Percentiles rank a stretch among this genome's conserved stretches.
Evolutionary conservation across 345 rosid species (phyloP).

Genomic region (Eucalyptus curtisii): DNA sequence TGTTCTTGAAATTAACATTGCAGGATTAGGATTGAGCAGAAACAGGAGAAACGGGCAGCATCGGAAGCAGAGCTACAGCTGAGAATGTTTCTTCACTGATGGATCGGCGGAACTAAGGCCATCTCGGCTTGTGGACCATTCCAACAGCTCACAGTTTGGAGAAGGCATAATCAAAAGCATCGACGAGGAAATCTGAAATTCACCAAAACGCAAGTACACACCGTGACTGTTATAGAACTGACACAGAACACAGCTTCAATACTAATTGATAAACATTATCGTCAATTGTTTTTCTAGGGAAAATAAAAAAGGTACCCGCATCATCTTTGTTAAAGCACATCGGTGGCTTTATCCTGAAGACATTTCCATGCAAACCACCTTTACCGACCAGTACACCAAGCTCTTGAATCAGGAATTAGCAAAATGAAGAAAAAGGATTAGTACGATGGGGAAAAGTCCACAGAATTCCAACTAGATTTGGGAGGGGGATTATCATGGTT

Average conservation of each 20-base stretch:
- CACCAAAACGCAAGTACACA: not conserved
- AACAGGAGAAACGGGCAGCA: not conserved
- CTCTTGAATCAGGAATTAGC: slow-evolving; percentile 21
- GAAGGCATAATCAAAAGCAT: slow-evolving; percentile 66
- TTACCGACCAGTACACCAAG: slow-evolving; percentile 75
- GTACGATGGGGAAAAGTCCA: not conserved
- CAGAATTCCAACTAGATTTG: not conserved
- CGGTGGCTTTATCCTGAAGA: slow-evolving; percentile 88
- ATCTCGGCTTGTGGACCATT: not conserved
- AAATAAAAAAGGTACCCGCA: slow-evolving; percentile 46
- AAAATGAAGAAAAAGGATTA: not conserved
- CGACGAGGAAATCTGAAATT: slow-evolving; percentile 60
- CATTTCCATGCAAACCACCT: slow-evolving; percentile 88
- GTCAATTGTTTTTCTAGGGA: not conserved
- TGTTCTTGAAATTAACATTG: not conserved
- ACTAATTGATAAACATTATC: not conserved
- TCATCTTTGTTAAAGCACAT: slow-evolving; percentile 92
- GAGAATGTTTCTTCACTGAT: not conserved
- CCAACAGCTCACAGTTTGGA: slow-evolving; percentile 35
- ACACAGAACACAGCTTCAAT: not conserved
- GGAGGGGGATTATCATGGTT: not conserved
- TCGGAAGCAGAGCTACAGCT: not conserved
- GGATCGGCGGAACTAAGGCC: not conserved
- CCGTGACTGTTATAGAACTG: not conserved
- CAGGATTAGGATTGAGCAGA: not conserved